Percentiles rank a stretch among this genome's conserved stretches.
Conservation (phyloP, 257 asterid genomes). For the Nicotiana paniculata region DNA sequence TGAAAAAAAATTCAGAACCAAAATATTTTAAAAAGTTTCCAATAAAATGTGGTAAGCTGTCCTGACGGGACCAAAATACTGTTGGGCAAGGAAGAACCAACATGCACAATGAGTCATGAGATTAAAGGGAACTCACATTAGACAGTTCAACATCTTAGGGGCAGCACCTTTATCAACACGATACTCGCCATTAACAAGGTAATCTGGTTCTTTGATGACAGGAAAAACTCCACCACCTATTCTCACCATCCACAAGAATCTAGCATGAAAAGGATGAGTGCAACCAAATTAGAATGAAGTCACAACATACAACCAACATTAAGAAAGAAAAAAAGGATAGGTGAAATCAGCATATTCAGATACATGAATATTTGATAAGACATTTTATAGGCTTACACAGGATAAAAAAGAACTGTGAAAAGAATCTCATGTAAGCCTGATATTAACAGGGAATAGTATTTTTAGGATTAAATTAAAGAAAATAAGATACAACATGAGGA, state of each 20-base stretch:
- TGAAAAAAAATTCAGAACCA: background rate
- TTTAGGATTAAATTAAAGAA: background rate
- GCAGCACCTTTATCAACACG: slow-evolving; percentile 99
- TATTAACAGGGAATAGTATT: background rate
- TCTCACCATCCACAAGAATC: slow-evolving; percentile 99
- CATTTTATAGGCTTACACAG: background rate
- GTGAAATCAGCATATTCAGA: background rate
- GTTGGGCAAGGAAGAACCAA: background rate
- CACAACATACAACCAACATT: slow-evolving; percentile 1
- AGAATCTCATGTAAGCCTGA: background rate
- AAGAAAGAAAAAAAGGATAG: background rate
- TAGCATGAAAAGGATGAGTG: slow-evolving; percentile 24
- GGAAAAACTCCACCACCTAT: slow-evolving; percentile 98
- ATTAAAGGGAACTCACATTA: slow-evolving; percentile 61
- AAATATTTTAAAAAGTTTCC: background rate
- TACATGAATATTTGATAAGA: background rate
- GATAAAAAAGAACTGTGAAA: background rate
- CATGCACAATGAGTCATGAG: background rate
- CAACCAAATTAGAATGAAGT: slow-evolving; percentile 16
- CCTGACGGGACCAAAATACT: background rate
- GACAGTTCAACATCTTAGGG: slow-evolving; percentile 95
- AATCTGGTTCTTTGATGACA: slow-evolving; percentile 94
- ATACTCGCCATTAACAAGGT: slow-evolving; percentile 97
- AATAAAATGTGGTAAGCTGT: background rate
- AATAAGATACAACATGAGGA: background rate